Conservation (phyloP, 1,284 basidiomycete genomes). For the Mycosarcoma mackinlayi region DNA sequence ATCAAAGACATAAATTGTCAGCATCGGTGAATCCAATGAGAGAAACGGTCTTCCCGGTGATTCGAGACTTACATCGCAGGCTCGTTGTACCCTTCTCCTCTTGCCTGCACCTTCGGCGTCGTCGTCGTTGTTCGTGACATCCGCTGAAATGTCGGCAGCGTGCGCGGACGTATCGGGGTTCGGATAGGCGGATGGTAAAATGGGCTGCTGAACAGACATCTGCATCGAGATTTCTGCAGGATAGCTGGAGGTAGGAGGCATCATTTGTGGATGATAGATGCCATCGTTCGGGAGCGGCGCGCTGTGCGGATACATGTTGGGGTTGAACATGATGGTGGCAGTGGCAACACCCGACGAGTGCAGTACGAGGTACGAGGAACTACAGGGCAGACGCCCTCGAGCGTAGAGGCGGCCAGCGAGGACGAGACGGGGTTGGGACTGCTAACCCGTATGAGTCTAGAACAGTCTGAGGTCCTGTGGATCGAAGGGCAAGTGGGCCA, state of each 20-base stretch:
- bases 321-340: conserved; percentile 12
- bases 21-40: background rate
- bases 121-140: conserved; percentile 37
- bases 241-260: conserved; percentile 13
- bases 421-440: background rate
- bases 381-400: background rate
- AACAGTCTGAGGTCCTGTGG: too few relatives aligned
- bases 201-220: conserved; percentile 7
- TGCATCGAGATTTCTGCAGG: conserved; percentile 14
- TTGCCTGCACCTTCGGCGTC: conserved; percentile 54
- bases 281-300: conserved; percentile 12
- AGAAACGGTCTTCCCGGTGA: background rate
- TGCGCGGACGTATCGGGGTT: conserved; percentile 17
- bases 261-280: conserved; percentile 24
- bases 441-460: background rate
- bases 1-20: background rate
- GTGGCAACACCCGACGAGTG: background rate
- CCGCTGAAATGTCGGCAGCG: conserved; percentile 22
- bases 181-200: conserved; percentile 7
- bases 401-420: background rate
- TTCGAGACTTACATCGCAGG: conserved; percentile 50
- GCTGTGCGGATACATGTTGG: conserved; percentile 19
- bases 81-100: conserved; percentile 55
- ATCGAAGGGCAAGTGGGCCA: too few relatives aligned
- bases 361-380: background rate